Evolutionary conservation across 805 yeast species (phyloP).

Genomic region (Deakozyma indianensis): DNA sequence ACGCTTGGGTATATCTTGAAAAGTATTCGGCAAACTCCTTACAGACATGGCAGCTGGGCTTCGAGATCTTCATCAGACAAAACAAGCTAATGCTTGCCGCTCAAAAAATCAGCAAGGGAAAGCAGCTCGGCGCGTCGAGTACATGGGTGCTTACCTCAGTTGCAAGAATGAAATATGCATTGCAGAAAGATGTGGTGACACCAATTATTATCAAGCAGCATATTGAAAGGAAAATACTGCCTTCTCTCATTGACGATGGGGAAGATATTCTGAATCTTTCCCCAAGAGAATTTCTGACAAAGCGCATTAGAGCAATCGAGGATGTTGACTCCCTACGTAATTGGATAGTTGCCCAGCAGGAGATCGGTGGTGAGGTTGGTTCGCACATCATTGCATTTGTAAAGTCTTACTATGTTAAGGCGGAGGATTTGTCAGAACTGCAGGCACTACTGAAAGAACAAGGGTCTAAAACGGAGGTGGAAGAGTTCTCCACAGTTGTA

Average conservation of each 20-base stretch:
- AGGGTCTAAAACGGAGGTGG: background rate
- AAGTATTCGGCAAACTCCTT: slow-evolving; percentile 15
- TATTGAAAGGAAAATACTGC: slow-evolving; percentile 7
- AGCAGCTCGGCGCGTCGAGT: slow-evolving; percentile 20
- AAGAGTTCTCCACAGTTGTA: background rate
- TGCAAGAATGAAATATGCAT: slow-evolving; percentile 20
- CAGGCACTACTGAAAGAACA: background rate
- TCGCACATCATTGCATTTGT: slow-evolving; percentile 21
- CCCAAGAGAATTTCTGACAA: background rate
- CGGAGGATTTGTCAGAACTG: background rate
- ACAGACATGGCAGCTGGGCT: slow-evolving; percentile 32
- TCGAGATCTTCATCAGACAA: slow-evolving; percentile 28
- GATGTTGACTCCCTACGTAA: background rate
- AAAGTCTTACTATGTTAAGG: background rate
- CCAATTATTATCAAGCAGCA: slow-evolving; percentile 28
- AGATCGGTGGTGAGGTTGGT: slow-evolving; percentile 19
- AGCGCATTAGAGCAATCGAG: background rate
- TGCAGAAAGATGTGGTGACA: slow-evolving; percentile 24
- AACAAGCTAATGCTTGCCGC: slow-evolving; percentile 38
- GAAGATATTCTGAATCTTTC: background rate
- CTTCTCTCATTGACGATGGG: background rate
- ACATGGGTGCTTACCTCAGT: slow-evolving; percentile 20
- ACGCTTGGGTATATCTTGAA: slow-evolving; percentile 23
- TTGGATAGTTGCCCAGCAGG: background rate
- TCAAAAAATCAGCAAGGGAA: slow-evolving; percentile 34